phyloP scores from a whole-genome alignment of 2,329 filamentous ascomycete species.

The Aspergillus aculeatinus region DNA sequence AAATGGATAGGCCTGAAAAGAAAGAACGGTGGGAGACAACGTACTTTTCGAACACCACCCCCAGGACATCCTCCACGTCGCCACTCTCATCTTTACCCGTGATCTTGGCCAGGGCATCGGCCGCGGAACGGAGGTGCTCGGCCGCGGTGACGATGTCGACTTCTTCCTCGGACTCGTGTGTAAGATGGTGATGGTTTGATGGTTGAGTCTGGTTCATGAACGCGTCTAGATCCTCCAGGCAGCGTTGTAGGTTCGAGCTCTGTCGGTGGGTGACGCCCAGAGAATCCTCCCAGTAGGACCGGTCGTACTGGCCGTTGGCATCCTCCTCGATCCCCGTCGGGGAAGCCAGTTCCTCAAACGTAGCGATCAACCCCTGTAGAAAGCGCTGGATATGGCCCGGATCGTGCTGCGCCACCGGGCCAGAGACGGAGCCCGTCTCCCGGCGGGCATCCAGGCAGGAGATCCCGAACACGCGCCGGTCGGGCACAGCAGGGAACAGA shows the following conservation, averaged over 20 bases:
- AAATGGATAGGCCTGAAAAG: too few relatives aligned
- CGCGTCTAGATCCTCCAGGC: constrained; percentile 67
- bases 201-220: constrained; percentile 68
- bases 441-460: constrained; percentile 67
- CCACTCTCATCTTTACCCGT: constrained; percentile 81
- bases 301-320: constrained; percentile 50
- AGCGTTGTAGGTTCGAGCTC: constrained; percentile 73
- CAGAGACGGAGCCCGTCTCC: constrained; percentile 3
- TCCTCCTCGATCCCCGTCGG: constrained; percentile 36
- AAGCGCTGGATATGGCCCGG: constrained; percentile 68
- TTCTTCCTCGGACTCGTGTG: constrained; percentile 18
- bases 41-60: constrained; percentile 97
- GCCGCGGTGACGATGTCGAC: constrained; percentile 87
- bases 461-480: constrained; percentile 58
- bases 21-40: constrained; percentile 32
- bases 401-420: constrained; percentile 37
- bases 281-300: constrained; percentile 73
- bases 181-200: constrained; percentile 14
- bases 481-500: constrained; percentile 44
- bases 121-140: constrained; percentile 80
- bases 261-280: constrained; percentile 90
- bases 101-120: constrained; percentile 76
- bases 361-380: constrained; percentile 63
- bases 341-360: constrained; percentile 58
- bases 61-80: constrained; percentile 92